Evolutionary conservation across 73 alveolate species (phyloP).

Genomic region (Paramecium primaurelia): DNA sequence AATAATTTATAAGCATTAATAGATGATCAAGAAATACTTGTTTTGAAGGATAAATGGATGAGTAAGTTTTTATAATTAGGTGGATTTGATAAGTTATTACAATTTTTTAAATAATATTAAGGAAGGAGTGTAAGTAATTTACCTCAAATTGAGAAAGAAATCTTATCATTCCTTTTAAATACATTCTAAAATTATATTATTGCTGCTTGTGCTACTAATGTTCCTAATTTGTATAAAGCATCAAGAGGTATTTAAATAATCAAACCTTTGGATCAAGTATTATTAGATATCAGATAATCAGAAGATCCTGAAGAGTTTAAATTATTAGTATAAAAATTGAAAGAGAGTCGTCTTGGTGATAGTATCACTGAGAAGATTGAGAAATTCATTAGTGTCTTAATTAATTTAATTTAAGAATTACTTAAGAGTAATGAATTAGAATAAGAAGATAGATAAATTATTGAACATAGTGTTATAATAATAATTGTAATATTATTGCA

Average conservation of each 20-base stretch:
- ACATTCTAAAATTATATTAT: constrained; percentile 48
- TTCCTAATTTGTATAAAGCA: constrained; percentile 58
- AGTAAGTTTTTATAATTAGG: constrained; percentile 48
- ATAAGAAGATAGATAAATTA: constrained; percentile 63
- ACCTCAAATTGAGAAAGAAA: constrained; percentile 46
- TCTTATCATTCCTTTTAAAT: constrained; percentile 53
- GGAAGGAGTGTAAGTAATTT: not conserved
- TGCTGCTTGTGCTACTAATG: constrained; percentile 60
- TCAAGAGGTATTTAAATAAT: constrained; percentile 40
- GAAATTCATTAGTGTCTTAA: constrained; percentile 17
- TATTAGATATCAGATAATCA: not conserved
- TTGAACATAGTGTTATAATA: constrained; percentile 55
- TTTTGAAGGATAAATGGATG: constrained; percentile 40
- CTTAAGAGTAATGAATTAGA: constrained; percentile 50
- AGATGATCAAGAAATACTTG: not conserved
- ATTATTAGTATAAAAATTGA: not conserved
- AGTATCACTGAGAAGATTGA: constrained; percentile 43
- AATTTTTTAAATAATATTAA: constrained; percentile 25
- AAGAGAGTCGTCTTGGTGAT: constrained; percentile 56
- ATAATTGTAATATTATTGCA: constrained; percentile 40
- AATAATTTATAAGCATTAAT: not conserved
- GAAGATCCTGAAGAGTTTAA: constrained; percentile 53
- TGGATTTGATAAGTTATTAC: constrained; percentile 41
- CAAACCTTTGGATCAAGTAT: constrained; percentile 22
- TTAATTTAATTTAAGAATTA: constrained; percentile 20